Percentiles rank a stretch among this genome's conserved stretches.
These are phyloP conservation scores for Cairneyella variabilis DNA, from an alignment of 495 filamentous ascomycete genomes.

Conservation along the genomic window DNA sequence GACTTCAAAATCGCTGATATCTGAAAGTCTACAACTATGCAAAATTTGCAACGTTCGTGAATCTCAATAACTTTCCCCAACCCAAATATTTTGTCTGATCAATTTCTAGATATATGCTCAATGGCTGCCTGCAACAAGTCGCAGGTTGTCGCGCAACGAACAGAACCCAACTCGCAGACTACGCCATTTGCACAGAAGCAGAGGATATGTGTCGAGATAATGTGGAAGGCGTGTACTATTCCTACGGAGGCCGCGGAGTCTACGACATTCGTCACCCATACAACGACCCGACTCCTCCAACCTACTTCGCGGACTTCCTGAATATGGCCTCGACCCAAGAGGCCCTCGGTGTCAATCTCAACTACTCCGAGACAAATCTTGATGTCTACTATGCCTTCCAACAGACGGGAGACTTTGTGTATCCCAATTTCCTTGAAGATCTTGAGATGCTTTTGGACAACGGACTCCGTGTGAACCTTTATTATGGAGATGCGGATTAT, in stretches of 20 bases:
- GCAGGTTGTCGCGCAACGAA: not conserved
- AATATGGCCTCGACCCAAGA: conserved; percentile 50
- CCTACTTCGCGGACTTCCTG: conserved; percentile 28
- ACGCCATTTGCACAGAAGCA: conserved; percentile 6
- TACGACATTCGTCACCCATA: conserved; percentile 8
- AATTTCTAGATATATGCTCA: conserved; percentile 1
- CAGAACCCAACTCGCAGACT: not conserved
- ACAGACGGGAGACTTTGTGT: conserved; percentile 35
- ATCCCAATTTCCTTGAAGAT: conserved; percentile 45
- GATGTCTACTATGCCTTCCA: conserved; percentile 27
- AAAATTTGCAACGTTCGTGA: conserved; percentile 6
- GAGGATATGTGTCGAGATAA: conserved; percentile 8
- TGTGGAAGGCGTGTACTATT: conserved; percentile 8
- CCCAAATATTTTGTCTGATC: not conserved
- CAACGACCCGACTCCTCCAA: not conserved
- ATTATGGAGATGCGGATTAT: conserved; percentile 59
- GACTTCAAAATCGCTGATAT: not conserved
- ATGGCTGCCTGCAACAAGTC: conserved; percentile 8
- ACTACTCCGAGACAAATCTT: conserved; percentile 37
- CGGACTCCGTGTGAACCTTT: conserved; percentile 54
- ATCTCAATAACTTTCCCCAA: not conserved
- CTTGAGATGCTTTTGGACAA: conserved; percentile 48
- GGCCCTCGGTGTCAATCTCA: conserved; percentile 56
- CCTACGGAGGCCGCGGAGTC: conserved; percentile 3
- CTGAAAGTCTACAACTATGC: conserved; percentile 5